Conservation (phyloP, 2,329 filamentous ascomycete genomes). For the Ophiostoma populinum region DNA sequence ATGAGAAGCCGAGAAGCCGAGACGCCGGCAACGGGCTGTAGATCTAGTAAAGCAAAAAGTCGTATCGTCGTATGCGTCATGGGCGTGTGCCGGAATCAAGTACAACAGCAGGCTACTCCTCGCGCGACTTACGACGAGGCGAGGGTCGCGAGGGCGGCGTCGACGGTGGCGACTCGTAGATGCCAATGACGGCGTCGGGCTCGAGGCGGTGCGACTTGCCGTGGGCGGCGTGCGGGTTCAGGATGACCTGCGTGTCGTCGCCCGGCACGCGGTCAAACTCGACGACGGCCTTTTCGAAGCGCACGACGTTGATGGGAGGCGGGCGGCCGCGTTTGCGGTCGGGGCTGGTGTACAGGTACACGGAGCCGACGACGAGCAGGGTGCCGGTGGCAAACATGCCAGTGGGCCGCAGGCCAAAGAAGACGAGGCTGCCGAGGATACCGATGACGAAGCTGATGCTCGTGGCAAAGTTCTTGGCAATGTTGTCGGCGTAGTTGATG, state of each 20-base stretch:
- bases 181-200: constrained; percentile 19
- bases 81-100: too few relatives aligned
- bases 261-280: constrained; percentile 22
- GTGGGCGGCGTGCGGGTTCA: constrained; percentile 19
- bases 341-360: constrained; percentile 65
- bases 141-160: constrained; percentile 23
- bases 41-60: background rate
- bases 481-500: constrained; percentile 73
- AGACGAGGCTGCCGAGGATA: constrained; percentile 66
- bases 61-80: too few relatives aligned
- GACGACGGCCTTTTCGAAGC: constrained; percentile 58
- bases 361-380: constrained; percentile 58
- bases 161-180: constrained; percentile 29
- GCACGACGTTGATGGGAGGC: constrained; percentile 49
- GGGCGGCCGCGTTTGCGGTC: constrained; percentile 44
- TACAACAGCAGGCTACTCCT: constrained; percentile 16
- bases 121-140: constrained; percentile 21
- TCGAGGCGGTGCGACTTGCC: constrained; percentile 18
- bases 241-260: constrained; percentile 17
- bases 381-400: constrained; percentile 68
- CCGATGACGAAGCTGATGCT: constrained; percentile 83
- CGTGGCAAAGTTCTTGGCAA: constrained; percentile 85
- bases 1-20: background rate
- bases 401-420: constrained; percentile 67
- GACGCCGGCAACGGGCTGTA: too few relatives aligned